A percentile compares a stretch with the other conserved stretches of the same genome.
Conservation (phyloP, 2,329 filamentous ascomycete species). For the Apiospora sp. region DNA sequence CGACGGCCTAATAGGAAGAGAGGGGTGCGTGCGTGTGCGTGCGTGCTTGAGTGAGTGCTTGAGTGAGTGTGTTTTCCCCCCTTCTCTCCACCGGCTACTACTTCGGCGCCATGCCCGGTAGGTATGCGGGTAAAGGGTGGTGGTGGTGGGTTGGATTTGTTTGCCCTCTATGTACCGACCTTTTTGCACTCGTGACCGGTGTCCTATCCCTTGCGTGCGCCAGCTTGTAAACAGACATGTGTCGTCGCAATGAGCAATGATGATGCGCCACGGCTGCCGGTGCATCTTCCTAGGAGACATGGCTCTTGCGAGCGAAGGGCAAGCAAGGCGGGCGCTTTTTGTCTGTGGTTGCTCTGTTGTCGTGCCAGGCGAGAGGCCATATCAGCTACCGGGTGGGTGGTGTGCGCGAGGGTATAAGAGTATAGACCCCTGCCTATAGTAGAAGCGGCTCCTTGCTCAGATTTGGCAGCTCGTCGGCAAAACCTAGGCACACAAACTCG, state of each 20-base stretch:
- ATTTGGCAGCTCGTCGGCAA: not conserved
- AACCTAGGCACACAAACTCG: conserved; percentile 1
- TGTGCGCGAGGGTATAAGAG: not conserved
- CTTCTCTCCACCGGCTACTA: not conserved
- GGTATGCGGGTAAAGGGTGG: not conserved
- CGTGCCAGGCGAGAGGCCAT: not conserved
- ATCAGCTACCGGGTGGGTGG: not conserved
- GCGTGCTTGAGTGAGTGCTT: not conserved
- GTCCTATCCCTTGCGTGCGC: not conserved
- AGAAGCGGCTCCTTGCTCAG: not conserved
- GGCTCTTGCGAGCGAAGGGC: not conserved
- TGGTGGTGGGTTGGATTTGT: not conserved
- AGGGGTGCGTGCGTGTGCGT: not conserved
- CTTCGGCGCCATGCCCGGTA: not conserved
- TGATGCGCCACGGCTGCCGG: not conserved
- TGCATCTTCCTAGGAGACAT: not conserved
- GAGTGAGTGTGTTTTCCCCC: too few species aligned
- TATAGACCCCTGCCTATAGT: not conserved
- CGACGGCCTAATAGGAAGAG: not conserved
- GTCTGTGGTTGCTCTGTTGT: not conserved
- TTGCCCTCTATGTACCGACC: not conserved
- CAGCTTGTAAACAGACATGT: not conserved
- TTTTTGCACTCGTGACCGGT: not conserved
- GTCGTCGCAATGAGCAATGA: not conserved
- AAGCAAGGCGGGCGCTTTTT: not conserved